These are phyloP conservation scores for Nemania sp. DNA, from an alignment of 2,329 filamentous ascomycete species.

Conservation along the genomic window DNA sequence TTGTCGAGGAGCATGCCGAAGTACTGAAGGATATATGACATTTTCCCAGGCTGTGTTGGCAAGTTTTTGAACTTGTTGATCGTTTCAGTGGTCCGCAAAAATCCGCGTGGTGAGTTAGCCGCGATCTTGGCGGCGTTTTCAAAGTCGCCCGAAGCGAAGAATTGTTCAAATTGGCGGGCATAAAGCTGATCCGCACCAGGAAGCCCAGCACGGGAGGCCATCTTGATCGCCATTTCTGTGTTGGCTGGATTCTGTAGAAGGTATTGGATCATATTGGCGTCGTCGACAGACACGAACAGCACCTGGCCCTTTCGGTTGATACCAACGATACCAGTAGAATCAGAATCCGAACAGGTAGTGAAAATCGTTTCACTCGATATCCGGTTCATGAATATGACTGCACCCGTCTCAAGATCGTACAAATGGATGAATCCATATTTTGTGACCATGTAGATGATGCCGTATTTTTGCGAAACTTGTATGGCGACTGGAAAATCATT, in stretches of 20 bases:
- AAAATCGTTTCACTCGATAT: constrained; percentile 99
- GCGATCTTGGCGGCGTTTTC: constrained; percentile 92
- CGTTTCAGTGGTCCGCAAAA: constrained; percentile 90
- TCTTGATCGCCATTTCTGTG: constrained; percentile 89
- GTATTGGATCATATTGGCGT: constrained; percentile 89
- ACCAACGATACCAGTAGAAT: constrained; percentile 86
- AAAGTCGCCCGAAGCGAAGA: constrained; percentile 80
- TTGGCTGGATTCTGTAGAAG: constrained; percentile 96
- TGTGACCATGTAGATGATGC: constrained; percentile 94
- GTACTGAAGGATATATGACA: constrained; percentile 95
- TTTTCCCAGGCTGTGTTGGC: constrained; percentile 78
- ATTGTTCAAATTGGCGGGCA: constrained; percentile 87
- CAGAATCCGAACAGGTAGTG: constrained; percentile 82
- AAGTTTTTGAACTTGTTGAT: constrained; percentile 95
- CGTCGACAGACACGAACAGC: constrained; percentile 90
- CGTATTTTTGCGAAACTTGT: constrained; percentile 96
- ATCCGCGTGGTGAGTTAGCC: constrained; percentile 93
- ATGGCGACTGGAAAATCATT: constrained; percentile 99
- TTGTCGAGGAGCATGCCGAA: constrained; percentile 98
- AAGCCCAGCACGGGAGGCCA: constrained; percentile 90
- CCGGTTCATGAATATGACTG: constrained; percentile 98
- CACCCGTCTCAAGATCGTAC: constrained; percentile 94
- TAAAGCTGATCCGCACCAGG: constrained; percentile 95
- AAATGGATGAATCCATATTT: constrained; percentile 99
- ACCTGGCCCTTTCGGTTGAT: constrained; percentile 99